These are phyloP conservation scores for Colletotrichum sp. DNA, from an alignment of 2,329 filamentous ascomycete species.

Conservation along the genomic window DNA sequence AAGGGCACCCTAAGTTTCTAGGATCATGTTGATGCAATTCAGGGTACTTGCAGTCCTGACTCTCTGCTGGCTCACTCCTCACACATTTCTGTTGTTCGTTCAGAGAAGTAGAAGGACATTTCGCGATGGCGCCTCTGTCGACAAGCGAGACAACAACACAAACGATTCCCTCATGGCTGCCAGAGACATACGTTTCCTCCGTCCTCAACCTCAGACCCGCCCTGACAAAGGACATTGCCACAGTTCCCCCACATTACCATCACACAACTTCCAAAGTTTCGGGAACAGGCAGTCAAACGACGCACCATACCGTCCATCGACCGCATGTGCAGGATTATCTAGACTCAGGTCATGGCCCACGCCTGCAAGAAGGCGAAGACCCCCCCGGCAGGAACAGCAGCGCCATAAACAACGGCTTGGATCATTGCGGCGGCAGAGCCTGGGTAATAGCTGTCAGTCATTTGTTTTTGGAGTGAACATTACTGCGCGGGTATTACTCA, in stretches of 20 bases:
- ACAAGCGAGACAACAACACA: too few species aligned
- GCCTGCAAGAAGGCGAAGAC: background rate
- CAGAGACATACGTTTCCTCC: background rate
- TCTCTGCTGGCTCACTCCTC: too few species aligned
- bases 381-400: background rate
- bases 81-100: too few species aligned
- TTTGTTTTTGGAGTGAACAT: too few species aligned
- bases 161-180: rapidly evolving
- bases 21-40: rapidly evolving
- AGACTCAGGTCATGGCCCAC: rapidly evolving
- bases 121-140: too few species aligned
- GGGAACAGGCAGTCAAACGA: background rate
- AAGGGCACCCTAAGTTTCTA: rapidly evolving
- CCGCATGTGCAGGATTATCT: too few species aligned
- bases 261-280: rapidly evolving
- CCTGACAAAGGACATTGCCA: background rate
- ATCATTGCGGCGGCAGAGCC: background rate
- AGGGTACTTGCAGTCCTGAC: background rate
- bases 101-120: too few species aligned
- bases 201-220: background rate
- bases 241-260: rapidly evolving
- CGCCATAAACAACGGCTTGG: background rate
- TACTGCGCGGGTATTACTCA: background rate
- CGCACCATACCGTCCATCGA: too few species aligned
- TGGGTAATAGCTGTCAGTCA: too few species aligned